A percentile compares a stretch with the other conserved stretches of the same genome.
Conservation (phyloP, 176 grass and related monocot genomes). For the Triticum urartu region DNA sequence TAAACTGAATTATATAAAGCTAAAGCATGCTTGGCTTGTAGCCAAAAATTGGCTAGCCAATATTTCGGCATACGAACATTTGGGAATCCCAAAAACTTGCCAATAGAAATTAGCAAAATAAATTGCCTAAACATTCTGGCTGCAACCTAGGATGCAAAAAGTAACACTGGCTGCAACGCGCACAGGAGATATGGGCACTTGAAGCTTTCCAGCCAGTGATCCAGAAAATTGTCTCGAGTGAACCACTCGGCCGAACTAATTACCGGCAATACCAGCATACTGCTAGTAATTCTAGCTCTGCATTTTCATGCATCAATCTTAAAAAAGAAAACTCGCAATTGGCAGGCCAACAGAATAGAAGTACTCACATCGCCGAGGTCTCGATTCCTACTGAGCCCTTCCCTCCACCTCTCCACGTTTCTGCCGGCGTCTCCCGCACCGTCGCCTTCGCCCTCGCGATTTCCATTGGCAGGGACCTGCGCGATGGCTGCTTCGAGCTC, state of each 20-base stretch:
- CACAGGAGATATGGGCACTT: neutral
- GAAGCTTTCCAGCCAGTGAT: neutral
- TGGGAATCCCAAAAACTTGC: neutral
- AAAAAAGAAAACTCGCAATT: neutral
- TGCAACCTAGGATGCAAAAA: neutral
- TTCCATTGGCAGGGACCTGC: conserved; percentile 29
- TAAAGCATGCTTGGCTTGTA: neutral
- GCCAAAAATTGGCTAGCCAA: neutral
- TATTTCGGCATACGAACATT: neutral
- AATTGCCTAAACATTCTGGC: neutral
- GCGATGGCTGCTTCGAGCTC: conserved; percentile 62
- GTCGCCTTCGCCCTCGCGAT: neutral
- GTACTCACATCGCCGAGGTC: conserved; percentile 62
- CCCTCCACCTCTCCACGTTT: conserved; percentile 44
- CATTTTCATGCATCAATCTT: conserved; percentile 9
- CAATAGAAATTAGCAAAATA: neutral
- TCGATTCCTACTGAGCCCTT: conserved; percentile 44
- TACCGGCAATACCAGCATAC: neutral
- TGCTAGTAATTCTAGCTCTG: neutral
- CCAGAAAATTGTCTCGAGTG: neutral
- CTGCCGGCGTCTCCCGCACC: neutral
- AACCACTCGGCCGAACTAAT: neutral
- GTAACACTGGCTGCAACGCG: neutral
- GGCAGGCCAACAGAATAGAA: neutral
- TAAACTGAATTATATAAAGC: neutral